Evolutionary conservation across 2,329 filamentous ascomycete genomes (phyloP), one percentile per base, ranked within the genome.

Genomic region (Dothistroma pini): DNA sequence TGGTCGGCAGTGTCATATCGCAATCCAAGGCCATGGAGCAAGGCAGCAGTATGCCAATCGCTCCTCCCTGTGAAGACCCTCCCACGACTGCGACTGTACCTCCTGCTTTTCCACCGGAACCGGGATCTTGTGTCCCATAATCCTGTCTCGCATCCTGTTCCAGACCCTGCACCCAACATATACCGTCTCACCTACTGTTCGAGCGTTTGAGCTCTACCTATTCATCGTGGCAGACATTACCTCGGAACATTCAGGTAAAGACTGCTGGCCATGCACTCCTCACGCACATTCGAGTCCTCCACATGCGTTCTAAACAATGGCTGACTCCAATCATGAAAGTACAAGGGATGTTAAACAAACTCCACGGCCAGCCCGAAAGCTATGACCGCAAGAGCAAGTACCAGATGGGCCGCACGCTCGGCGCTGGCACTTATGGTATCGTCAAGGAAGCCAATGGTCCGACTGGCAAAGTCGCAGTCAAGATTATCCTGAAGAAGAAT

Each of bases 401-500:
- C 78, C 87, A 84, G 70, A 96, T 99, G 77, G 95, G 95, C 71
- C 87, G 89, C 75, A 97, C 93, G 25, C 85, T 99, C 61, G 95
- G 95, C 73, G 95, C 95, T 64, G 95, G 95, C 70, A 99, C 95
- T 71, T 99, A 99, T 83, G 95, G 95, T 73, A 96, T 99, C 72
- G 95, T 99, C 72, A 87, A 95, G 71, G 95, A 99, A 79, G 95
- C 95, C 63, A 92, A 97, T 64, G 85, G 90, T 69, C 86, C 89
- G 48, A 83, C 84, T 21, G 91, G 91, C 75, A 89, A 96, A 82
- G 93, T 96, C 63, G 95, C 95, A 47, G 86, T 99, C 78, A 99
- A 99, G 84, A 97, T 99, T 76, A 99, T 99, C 77, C 82, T 97
- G 73, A 99, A 99, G 85, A 97, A 96, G 82, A 97, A 96, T 78